A percentile compares a stretch with the other conserved stretches of the same genome.
These are phyloP conservation scores for Alternaria rosae DNA, from an alignment of 2,329 filamentous ascomycete genomes.

Conservation along the genomic window DNA sequence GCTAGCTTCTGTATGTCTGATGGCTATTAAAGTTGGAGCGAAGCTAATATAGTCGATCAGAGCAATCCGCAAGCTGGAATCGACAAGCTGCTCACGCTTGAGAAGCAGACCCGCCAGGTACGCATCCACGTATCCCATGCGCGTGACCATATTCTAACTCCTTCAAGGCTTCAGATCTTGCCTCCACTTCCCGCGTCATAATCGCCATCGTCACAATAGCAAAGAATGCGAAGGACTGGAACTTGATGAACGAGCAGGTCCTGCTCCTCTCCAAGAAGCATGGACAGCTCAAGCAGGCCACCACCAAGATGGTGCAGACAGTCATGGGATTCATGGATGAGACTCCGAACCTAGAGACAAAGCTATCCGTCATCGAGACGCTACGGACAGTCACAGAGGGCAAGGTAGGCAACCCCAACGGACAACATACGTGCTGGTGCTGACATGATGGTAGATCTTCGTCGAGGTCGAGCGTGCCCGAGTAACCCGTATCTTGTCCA, in stretches of 20 bases:
- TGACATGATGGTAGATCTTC: conserved; percentile 73
- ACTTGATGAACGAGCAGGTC: conserved; percentile 94
- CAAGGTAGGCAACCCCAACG: conserved; percentile 65
- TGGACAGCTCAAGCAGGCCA: conserved; percentile 98
- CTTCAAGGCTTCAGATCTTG: conserved; percentile 87
- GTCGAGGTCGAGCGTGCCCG: conserved; percentile 97
- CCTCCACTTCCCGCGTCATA: conserved; percentile 89
- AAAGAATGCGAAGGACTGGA: conserved; percentile 93
- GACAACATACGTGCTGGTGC: conserved; percentile 4
- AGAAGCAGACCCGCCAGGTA: conserved; percentile 98
- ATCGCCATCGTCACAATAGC: conserved; percentile 91
- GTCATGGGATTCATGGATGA: conserved; percentile 92
- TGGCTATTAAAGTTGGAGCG: background rate
- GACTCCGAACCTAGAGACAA: conserved; percentile 83
- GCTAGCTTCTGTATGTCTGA: conserved; percentile 76
- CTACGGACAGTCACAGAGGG: conserved; percentile 96
- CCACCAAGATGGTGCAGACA: conserved; percentile 98
- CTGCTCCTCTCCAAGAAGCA: conserved; percentile 98
- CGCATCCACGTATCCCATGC: conserved; percentile 13
- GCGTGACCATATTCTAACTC: conserved; percentile 28
- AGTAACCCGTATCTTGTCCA: conserved; percentile 90
- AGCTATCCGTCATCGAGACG: conserved; percentile 93
- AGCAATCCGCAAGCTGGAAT: conserved; percentile 84
- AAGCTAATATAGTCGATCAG: conserved; percentile 52
- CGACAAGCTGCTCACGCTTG: conserved; percentile 88